Evolutionary conservation across 345 rosid genomes (phyloP).

Genomic region (Corchorus capsularis): DNA sequence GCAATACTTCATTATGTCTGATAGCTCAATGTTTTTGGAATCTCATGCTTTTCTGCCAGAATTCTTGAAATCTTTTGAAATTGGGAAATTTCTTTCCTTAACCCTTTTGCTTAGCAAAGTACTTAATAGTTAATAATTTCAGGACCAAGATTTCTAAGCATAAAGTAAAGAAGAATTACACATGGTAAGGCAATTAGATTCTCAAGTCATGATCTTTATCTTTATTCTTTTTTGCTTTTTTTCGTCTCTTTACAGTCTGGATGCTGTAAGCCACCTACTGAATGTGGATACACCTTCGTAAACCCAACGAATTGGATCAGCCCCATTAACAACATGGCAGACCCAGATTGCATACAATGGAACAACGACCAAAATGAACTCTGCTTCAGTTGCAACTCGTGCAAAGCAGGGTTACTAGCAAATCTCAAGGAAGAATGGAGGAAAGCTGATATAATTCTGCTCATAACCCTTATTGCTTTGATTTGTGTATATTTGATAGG

Average conservation of each 20-base stretch:
- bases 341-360: slow-evolving; percentile 23
- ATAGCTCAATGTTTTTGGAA: background rate
- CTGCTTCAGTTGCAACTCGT: slow-evolving; percentile 25
- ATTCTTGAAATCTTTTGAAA: background rate
- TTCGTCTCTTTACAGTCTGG: slow-evolving; percentile 50
- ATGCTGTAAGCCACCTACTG: slow-evolving; percentile 77
- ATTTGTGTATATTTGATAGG: slow-evolving; percentile 18
- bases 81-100: too few relatives aligned
- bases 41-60: background rate
- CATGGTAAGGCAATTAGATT: slow-evolving; percentile 14
- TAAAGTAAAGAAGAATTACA: background rate
- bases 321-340: slow-evolving; percentile 52
- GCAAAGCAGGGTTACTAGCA: slow-evolving; percentile 28
- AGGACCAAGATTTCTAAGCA: background rate
- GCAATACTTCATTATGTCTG: background rate
- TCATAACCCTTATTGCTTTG: slow-evolving; percentile 24
- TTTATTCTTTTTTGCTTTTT: background rate
- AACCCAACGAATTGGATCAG: slow-evolving; percentile 79
- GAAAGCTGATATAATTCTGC: slow-evolving; percentile 23
- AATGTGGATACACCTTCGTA: slow-evolving; percentile 66
- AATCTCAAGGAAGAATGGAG: slow-evolving; percentile 23
- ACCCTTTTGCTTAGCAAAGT: background rate
- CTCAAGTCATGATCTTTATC: slow-evolving; percentile 10
- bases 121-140: background rate
- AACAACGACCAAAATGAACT: slow-evolving; percentile 22